Conservation (phyloP, 257 asterid genomes). For the Forsythia viridissima region DNA sequence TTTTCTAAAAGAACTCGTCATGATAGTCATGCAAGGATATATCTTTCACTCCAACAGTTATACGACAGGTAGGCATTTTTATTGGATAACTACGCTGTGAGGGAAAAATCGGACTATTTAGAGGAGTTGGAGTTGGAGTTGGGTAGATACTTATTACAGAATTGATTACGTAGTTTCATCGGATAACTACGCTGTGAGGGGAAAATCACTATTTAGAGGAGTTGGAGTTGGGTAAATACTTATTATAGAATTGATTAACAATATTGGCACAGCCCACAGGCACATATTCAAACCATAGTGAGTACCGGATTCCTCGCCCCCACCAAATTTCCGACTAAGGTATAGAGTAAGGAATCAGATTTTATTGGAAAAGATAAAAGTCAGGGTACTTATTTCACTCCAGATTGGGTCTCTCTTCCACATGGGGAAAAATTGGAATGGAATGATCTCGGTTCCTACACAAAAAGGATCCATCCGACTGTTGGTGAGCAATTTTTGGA, state of each 20-base stretch:
- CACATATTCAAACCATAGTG: neutral
- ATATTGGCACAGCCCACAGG: neutral
- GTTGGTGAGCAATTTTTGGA: too few relatives aligned
- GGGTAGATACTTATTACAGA: neutral
- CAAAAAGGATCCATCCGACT: neutral
- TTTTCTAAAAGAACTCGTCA: too few relatives aligned
- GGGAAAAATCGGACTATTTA: neutral
- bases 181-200: neutral
- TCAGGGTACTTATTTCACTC: neutral
- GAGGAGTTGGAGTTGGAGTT: neutral
- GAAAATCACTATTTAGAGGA: neutral
- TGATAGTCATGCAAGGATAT: neutral
- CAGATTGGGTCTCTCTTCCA: neutral
- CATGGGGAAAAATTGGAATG: neutral
- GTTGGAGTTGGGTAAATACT: neutral
- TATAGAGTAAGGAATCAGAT: neutral
- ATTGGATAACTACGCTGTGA: neutral
- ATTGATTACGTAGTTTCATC: too few relatives aligned
- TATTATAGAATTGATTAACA: neutral
- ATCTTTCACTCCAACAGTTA: neutral
- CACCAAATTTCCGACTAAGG: too few relatives aligned
- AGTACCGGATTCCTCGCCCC: too few relatives aligned
- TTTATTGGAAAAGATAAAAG: neutral
- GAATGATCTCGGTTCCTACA: neutral
- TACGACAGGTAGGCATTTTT: neutral